Base-by-base conservation (phyloP, 176 grass and related monocot species). In the Paspalum vaginatum region DNA sequence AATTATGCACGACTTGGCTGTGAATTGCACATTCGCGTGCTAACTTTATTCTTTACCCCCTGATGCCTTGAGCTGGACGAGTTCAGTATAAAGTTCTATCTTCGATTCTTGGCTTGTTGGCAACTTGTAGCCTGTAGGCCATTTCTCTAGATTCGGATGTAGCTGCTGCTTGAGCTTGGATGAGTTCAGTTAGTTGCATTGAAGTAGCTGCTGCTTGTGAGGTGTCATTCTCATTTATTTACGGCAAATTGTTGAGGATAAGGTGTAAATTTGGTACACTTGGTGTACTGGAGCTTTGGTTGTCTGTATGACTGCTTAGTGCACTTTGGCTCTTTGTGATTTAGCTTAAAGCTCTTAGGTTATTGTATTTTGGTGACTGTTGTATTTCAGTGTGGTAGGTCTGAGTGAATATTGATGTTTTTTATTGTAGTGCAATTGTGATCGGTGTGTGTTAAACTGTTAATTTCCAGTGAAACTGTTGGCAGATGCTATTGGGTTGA, bases 331-430 rank as follows among this genome's bases (percentile, higher is more conserved):
- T 76, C 21, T 45, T 24, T 76, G 55, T 32, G 41, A 18, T 4
- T 45, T 76, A 45, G 53, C 72, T 68, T 25, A 67, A 57, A 37
- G 51, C 1, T 56, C 51, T 47, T 5, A 49, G 38, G 13, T 9
- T 13, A 57, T 59, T 85, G 16, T 27, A 55, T 27, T 61, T 68
- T 39, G 70, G 20, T 53, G 8, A 40, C 16, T 55, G 8, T 73
- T 14, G 16, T 72, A n/a, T 67, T 63, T 16, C 49, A 55, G 39
- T 70, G 57, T 70, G 37, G 58, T 55, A 66, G 70, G 52, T 86
- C 42, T 18, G 44, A 42, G 11, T 75, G 44, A 76, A 54, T 7
- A 60, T 60, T 68, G 24, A 9, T 27, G 21, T 24, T 62, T 16
- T 40, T 26, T 9, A 24, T 45, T 61, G n/a, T 69, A 43, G 45